A percentile compares a stretch with the other conserved stretches of the same genome.
Evolutionary conservation across 768 basidiomycete genomes (phyloP).

Genomic region (Russula emetica): DNA sequence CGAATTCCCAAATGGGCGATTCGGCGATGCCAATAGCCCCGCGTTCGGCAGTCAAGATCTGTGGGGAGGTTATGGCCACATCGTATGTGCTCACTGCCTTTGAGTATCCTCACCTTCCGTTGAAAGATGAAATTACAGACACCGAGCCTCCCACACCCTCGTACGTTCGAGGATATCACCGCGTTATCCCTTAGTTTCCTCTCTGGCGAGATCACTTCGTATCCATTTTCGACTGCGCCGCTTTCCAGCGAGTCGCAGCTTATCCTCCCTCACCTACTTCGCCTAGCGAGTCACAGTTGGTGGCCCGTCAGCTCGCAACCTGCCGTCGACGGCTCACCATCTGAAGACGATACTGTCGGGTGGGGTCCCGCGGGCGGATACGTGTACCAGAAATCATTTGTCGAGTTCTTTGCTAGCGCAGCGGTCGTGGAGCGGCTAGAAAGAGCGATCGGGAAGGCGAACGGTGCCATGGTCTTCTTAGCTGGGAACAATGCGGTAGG

Average conservation of each 20-base stretch:
- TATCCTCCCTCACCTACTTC: slow-evolving; percentile 74
- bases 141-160: slow-evolving; percentile 10
- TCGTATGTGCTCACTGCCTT: slow-evolving; percentile 38
- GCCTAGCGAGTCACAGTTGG: slow-evolving; percentile 73
- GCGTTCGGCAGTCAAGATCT: slow-evolving; percentile 81
- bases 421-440: slow-evolving; percentile 58
- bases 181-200: slow-evolving; percentile 78
- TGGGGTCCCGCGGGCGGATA: slow-evolving; percentile 94
- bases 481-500: slow-evolving; percentile 74
- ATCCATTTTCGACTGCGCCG: slow-evolving; percentile 84
- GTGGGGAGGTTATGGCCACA: slow-evolving; percentile 67
- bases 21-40: slow-evolving; percentile 96
- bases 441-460: slow-evolving; percentile 50
- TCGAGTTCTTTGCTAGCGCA: slow-evolving; percentile 86
- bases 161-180: slow-evolving; percentile 56
- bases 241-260: slow-evolving; percentile 76
- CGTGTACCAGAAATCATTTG: slow-evolving; percentile 96
- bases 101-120: not conserved
- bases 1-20: slow-evolving; percentile 97
- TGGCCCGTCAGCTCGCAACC: slow-evolving; percentile 99
- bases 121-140: slow-evolving; percentile 3
- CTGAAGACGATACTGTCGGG: slow-evolving; percentile 75
- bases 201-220: slow-evolving; percentile 62
- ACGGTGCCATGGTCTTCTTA: slow-evolving; percentile 77
- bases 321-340: slow-evolving; percentile 74